Base-by-base conservation (phyloP, 169 alveolate species). In the Cardiosporidium cionae region DNA sequence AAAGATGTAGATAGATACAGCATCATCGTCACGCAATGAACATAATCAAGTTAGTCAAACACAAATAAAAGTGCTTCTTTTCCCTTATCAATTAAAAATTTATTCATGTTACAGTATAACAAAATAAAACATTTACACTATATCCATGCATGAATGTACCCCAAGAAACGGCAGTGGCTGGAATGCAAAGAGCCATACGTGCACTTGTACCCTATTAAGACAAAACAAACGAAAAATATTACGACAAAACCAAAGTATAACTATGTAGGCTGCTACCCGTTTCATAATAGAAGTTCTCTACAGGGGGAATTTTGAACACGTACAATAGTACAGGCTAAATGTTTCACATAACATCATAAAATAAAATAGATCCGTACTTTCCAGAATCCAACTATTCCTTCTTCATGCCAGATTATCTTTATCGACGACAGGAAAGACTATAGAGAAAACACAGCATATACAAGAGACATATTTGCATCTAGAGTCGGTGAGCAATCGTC, bases 301-400 rank as follows among this genome's bases (percentile, higher is more conserved):
- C 52, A 16, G 54, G n/a, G 69, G 16, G 22, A n/a, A n/a, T 16
- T 31, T 9, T 16, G 64, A 63, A 63, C n/a, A n/a, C n/a, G 54
- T n/a, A n/a, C 69, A 63, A n/a, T 9, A 16, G 54, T 9, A 9
- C 69, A 9, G 54, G 64, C 23, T n/a, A 9, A 16, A n/a, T 44
- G 22, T 9, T 9, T 9, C 69, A 63, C 52, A 63, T 16, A n/a
- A 63, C 16, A 16, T 9, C 22, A 16, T 16, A 16, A 63, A 16
- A 9, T n/a, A n/a, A 9, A n/a, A 63, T 9, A 63, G 23, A 9
- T 9, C 9, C 80, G 3, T 32, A 74, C 80, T 33, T 33, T 34
- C 80, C 80, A 74, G 28, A 74, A 74, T 2, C 80, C 80, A 27
- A 32, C 70, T 1, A 65, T 2, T 16, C 80, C 80, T 27, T 74